phyloP scores from a whole-genome alignment of 768 basidiomycete genomes.

The Lactarius pseudohatsudake region DNA sequence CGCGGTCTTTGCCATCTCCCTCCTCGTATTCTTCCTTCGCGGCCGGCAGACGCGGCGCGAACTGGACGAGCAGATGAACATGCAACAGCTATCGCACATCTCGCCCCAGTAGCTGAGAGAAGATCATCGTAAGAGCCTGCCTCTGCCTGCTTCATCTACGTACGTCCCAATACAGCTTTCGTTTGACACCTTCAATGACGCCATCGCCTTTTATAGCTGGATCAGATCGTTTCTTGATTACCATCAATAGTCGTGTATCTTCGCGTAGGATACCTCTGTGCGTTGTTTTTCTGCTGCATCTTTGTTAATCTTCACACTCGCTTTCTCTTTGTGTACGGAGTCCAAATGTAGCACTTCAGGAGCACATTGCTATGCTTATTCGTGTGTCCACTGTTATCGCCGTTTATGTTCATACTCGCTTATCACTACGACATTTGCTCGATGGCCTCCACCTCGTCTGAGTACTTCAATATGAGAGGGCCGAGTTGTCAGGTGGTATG shows the following conservation, averaged over 20 bases:
- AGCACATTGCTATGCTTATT: neutral
- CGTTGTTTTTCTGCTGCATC: too few relatives aligned
- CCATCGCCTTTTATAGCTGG: neutral
- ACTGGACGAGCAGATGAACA: slow-evolving; percentile 54
- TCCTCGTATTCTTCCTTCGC: slow-evolving; percentile 49
- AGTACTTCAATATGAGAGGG: neutral
- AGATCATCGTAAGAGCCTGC: neutral
- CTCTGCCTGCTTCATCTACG: neutral
- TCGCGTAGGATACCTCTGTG: too few relatives aligned
- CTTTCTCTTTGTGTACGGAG: neutral
- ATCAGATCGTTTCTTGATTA: neutral
- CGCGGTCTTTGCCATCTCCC: slow-evolving; percentile 43
- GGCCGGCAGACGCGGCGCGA: slow-evolving; percentile 65
- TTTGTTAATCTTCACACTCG: too few relatives aligned
- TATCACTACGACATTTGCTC: neutral
- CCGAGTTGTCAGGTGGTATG: too few relatives aligned
- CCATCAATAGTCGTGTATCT: neutral
- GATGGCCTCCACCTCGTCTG: neutral
- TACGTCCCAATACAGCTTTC: neutral
- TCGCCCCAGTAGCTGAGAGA: too few relatives aligned
- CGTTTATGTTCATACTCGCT: neutral
- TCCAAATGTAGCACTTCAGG: neutral
- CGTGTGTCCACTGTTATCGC: neutral
- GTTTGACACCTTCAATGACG: neutral
- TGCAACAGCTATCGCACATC: neutral